Conservation (phyloP, 768 basidiomycete species). For the Leccinum obscurum region DNA sequence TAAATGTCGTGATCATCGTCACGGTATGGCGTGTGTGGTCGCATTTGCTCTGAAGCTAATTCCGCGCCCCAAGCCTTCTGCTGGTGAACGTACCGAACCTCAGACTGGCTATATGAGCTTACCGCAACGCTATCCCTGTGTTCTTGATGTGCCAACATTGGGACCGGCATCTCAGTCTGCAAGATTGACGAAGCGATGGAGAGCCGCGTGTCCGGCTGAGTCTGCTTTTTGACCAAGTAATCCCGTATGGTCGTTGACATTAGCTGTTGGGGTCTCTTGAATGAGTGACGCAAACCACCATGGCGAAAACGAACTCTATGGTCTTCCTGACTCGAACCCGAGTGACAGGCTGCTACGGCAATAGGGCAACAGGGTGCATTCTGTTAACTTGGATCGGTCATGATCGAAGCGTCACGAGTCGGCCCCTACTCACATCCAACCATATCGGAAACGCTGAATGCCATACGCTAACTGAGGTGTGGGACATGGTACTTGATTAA, state of each 20-base stretch:
- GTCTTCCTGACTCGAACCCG: constrained; percentile 79
- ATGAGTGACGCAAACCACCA: constrained; percentile 2
- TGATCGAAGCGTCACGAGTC: background rate
- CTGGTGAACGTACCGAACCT: constrained; percentile 29
- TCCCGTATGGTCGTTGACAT: constrained; percentile 66
- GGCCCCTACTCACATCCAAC: constrained; percentile 57
- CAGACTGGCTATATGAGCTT: constrained; percentile 27
- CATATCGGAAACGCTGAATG: constrained; percentile 77
- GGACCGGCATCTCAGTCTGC: constrained; percentile 31
- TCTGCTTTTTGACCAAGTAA: constrained; percentile 60
- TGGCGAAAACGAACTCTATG: constrained; percentile 55
- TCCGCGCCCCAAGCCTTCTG: constrained; percentile 37
- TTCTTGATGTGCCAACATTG: constrained; percentile 29
- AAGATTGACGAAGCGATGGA: constrained; percentile 28
- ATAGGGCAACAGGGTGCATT: constrained; percentile 84
- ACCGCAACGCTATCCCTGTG: constrained; percentile 32
- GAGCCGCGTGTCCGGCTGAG: constrained; percentile 21
- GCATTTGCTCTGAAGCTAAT: constrained; percentile 37
- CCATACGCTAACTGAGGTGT: constrained; percentile 5
- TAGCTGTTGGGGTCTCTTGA: constrained; percentile 41
- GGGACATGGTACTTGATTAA: background rate
- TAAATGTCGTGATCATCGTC: constrained; percentile 37
- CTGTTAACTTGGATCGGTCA: constrained; percentile 36
- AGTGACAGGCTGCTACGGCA: constrained; percentile 75
- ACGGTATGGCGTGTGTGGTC: constrained; percentile 38